Evolutionary conservation across 768 basidiomycete species (phyloP), one percentile per base, ranked within the genome.

Genomic region (Pleurotus djamor): DNA sequence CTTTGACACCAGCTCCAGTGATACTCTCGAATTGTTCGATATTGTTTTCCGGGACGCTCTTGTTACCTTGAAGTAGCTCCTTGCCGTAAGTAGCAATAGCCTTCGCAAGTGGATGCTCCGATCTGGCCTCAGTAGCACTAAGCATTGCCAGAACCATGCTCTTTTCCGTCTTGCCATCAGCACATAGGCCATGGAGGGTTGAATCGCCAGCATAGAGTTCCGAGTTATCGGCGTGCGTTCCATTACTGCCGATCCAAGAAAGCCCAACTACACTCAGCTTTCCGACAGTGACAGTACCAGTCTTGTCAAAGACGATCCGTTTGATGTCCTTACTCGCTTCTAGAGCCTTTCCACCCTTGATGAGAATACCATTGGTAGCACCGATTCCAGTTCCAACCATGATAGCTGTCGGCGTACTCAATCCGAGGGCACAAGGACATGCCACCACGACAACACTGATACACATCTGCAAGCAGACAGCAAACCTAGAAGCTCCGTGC

Each of bases 381-480:
- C 97, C 97, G 59, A 98, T 87, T 0, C 97, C 97, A 0, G 96
- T 98, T 14, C 97, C 97, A 35, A 98, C 97, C 97, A 98, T 98
- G 74, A 98, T 94, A 2, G 96, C 97, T 0, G 97, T 98, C 0
- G 97, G 97, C 0, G 96, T 98, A 58, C 92, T 93, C 60, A 98
- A 81, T 4, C 96, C 97, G 36, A 99, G 83, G 0, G 97, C 96
- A 70, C 97, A 99, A 0, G 97, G 97, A 72, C 97, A 99, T 17
- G 97, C 96, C 54, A 99, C 95, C 51, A 99, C 97, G 60, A 99
- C 84, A 62, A 98, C 97, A 43, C 92, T 95, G 69, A 98, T 99
- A 72, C 96, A 98, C 67, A 99, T 87, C 76, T 96, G 94, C 49
- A 99, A 78, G 70, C 96, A 98, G 12, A 96, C 89, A 5, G 92